Evolutionary conservation across 1,284 basidiomycete genomes (phyloP).

Genomic region (Ustilago bromivora): DNA sequence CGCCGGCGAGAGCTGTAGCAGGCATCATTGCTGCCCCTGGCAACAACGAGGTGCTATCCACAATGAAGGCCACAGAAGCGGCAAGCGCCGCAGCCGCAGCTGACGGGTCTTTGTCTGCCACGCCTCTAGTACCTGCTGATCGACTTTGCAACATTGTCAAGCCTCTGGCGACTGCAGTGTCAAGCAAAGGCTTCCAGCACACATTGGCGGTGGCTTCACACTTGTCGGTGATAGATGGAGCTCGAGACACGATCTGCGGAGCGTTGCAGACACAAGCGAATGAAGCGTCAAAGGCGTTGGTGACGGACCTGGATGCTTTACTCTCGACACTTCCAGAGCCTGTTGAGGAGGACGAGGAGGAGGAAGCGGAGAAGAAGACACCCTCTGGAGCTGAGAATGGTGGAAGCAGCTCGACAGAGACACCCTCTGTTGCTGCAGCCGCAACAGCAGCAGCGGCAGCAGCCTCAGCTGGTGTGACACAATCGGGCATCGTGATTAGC

Average conservation of each 20-base stretch:
- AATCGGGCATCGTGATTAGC: constrained; percentile 34
- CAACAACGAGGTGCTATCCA: neutral
- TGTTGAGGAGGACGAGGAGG: constrained; percentile 44
- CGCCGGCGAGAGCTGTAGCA: constrained; percentile 6
- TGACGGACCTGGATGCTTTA: constrained; percentile 59
- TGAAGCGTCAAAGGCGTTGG: constrained; percentile 52
- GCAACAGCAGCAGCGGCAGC: constrained; percentile 26
- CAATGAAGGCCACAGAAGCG: neutral
- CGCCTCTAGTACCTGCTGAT: constrained; percentile 55
- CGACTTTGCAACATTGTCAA: constrained; percentile 63
- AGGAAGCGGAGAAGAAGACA: constrained; percentile 36
- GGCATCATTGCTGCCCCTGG: neutral
- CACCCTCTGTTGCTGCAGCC: constrained; percentile 30
- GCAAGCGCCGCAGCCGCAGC: constrained; percentile 6
- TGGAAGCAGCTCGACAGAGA: constrained; percentile 6
- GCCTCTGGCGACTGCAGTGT: constrained; percentile 64
- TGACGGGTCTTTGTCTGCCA: constrained; percentile 17
- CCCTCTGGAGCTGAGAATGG: neutral
- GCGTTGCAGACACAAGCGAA: constrained; percentile 62
- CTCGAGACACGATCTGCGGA: constrained; percentile 58
- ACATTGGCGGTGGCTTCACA: constrained; percentile 67
- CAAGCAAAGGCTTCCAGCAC: constrained; percentile 67
- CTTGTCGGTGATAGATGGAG: constrained; percentile 58
- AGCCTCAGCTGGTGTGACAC: constrained; percentile 34
- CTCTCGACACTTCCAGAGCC: constrained; percentile 58